These are phyloP conservation scores for Solanum microdontum DNA, from an alignment of 257 asterid species.

Conservation along the genomic window DNA sequence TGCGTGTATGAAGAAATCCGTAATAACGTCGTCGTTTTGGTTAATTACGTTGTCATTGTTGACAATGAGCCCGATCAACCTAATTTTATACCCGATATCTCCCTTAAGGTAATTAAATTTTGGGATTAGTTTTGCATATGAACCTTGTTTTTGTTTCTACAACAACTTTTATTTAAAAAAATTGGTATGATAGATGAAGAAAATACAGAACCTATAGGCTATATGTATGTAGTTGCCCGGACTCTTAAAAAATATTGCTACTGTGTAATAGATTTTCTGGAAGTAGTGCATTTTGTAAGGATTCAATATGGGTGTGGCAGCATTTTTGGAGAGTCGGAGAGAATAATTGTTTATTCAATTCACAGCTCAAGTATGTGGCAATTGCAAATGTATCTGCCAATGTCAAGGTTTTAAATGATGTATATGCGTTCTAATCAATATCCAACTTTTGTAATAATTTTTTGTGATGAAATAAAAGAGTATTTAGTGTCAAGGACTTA, in stretches of 20 bases:
- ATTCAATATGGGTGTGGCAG: not conserved
- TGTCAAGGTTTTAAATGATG: not conserved
- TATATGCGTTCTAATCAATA: not conserved
- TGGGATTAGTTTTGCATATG: not conserved
- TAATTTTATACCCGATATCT: constrained; percentile 27
- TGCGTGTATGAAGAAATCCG: constrained; percentile 62
- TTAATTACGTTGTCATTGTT: constrained; percentile 46
- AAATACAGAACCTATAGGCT: not conserved
- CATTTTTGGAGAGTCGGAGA: not conserved
- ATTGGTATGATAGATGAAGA: not conserved
- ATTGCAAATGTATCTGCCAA: not conserved
- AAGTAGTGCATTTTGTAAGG: not conserved
- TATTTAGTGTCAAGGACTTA: no score
- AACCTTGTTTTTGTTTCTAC: not conserved
- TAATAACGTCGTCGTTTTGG: constrained; percentile 53
- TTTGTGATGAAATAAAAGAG: not conserved
- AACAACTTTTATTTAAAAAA: not conserved
- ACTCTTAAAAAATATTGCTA: no score
- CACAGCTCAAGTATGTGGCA: not conserved
- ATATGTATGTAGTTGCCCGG: not conserved
- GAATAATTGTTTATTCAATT: no score
- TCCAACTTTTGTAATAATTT: not conserved
- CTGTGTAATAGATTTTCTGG: not conserved
- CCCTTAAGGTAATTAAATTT: constrained; percentile 39
- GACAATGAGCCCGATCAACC: constrained; percentile 25